Base-by-base conservation (phyloP, 2,329 filamentous ascomycete species). In the Fusarium solani-melongenae region DNA sequence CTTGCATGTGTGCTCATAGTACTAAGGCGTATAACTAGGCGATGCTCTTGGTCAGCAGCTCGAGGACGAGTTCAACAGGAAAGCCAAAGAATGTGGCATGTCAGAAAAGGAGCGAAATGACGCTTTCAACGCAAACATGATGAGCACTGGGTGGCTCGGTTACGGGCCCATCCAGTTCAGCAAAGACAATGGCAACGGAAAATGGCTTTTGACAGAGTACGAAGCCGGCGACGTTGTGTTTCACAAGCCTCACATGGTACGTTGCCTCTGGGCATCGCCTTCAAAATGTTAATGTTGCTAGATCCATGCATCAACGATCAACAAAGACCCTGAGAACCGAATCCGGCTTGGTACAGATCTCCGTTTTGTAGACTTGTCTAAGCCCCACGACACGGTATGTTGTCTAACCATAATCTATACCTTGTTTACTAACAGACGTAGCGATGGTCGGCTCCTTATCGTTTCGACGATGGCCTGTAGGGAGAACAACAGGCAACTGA, bases 111-210 rank as follows among this genome's bases (percentile, higher is more conserved):
- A 91, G 75, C 82, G 83, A 2, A 83, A 81, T 46, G 81, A 80
- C 33, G 88, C 85, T 2, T 91, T 89, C 77, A 91, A 91, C 71
- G 81, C 83, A 22, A 90, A 91, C 70, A 91, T 91, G 89, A 87
- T 90, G 82, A 81, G 82, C 0, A 87, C 84, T 0, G 89, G 88
- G 0, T 77, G 90, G 38, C 81, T 91, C 2, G 85, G 85, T 11
- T 85, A 90, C 33, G 84, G 83, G 0, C 86, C 88, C 1, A 82
- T 81, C 1, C 76, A 74, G 34, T 84, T 83, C 71, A 79, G 73
- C 6, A 66, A 78, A 29, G 63, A 70, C 27, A 70, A 81, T n/a
- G 66, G 69, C 5, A 67, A 66, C 2, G 74, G 75, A 34, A 71
- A 75, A 58, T 84, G 83, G 83, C 74, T 84, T 5, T 75, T 83